Percentiles rank a stretch among this genome's conserved stretches.
These are phyloP conservation scores for Tubosaeta brunneosetosa DNA, from an alignment of 768 basidiomycete species.

Conservation along the genomic window DNA sequence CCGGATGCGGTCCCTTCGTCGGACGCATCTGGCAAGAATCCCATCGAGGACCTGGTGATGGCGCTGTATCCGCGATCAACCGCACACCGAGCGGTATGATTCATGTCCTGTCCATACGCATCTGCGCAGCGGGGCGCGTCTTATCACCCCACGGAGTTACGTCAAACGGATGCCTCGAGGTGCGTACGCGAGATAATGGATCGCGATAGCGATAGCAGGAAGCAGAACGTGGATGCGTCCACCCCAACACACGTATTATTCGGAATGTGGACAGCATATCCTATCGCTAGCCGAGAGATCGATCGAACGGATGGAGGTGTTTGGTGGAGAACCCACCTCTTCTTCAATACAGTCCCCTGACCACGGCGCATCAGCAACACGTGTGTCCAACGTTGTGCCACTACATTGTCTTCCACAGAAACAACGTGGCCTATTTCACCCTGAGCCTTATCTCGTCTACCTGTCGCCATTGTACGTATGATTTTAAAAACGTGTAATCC, in stretches of 20 bases:
- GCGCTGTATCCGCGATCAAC: slow-evolving; percentile 7
- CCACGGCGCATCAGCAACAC: not conserved
- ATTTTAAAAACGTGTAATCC: not conserved
- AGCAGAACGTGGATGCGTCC: not conserved
- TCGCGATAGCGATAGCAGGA: not conserved
- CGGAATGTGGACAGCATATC: not conserved
- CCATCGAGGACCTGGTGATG: not conserved
- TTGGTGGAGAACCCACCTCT: not conserved
- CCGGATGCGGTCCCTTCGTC: too few species aligned
- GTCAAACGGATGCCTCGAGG: not conserved
- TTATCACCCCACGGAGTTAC: not conserved
- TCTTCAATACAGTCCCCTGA: not conserved
- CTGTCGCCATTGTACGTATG: not conserved
- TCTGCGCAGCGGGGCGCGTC: not conserved
- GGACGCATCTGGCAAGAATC: not conserved
- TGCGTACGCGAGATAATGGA: not conserved
- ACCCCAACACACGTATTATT: not conserved
- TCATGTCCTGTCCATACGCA: not conserved
- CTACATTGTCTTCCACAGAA: not conserved
- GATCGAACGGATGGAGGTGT: not conserved
- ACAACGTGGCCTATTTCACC: not conserved
- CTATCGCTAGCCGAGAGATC: not conserved
- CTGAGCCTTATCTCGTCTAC: not conserved
- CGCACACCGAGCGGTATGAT: not conserved
- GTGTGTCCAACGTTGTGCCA: not conserved